Percentiles rank a stretch among this genome's conserved stretches.
phyloP scores from a whole-genome alignment of 176 grass and related monocot genomes.

The barley (Hordeum vulgare) region DNA sequence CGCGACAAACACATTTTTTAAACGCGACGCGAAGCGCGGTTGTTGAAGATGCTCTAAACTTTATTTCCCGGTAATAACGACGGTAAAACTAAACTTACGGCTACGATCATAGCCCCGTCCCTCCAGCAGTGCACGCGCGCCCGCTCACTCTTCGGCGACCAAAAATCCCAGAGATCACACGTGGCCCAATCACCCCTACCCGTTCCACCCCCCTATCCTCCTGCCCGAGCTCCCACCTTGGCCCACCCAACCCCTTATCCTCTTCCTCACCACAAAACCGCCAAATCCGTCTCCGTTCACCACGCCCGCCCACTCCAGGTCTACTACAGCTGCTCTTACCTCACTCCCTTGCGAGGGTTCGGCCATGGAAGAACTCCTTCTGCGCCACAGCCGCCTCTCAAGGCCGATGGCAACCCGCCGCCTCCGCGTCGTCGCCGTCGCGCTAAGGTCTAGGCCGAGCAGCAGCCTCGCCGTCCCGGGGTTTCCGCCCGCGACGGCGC shows the following conservation, averaged over 20 bases:
- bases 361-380: conserved; percentile 55
- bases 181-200: conserved; percentile 34
- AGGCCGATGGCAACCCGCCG: conserved; percentile 6
- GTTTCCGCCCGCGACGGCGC: conserved; percentile 2
- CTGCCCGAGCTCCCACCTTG: not conserved
- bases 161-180: conserved; percentile 35
- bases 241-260: conserved; percentile 39
- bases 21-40: too few relatives aligned
- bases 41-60: too few relatives aligned
- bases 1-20: too few relatives aligned
- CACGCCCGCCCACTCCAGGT: not conserved
- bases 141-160: not conserved
- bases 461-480: conserved; percentile 31
- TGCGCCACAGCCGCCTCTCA: conserved; percentile 31
- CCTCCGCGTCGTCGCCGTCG: conserved; percentile 23
- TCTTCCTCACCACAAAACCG: not conserved
- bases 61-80: too few relatives aligned
- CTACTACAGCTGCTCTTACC: not conserved
- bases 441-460: conserved; percentile 33
- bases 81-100: too few relatives aligned
- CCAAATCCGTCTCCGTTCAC: not conserved
- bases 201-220: conserved; percentile 6
- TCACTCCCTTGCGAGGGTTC: not conserved
- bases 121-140: not conserved
- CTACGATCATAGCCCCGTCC: too few relatives aligned